Conservation (phyloP, 371 early-diverging fungal genomes). For the Aphelidium insulamus region DNA sequence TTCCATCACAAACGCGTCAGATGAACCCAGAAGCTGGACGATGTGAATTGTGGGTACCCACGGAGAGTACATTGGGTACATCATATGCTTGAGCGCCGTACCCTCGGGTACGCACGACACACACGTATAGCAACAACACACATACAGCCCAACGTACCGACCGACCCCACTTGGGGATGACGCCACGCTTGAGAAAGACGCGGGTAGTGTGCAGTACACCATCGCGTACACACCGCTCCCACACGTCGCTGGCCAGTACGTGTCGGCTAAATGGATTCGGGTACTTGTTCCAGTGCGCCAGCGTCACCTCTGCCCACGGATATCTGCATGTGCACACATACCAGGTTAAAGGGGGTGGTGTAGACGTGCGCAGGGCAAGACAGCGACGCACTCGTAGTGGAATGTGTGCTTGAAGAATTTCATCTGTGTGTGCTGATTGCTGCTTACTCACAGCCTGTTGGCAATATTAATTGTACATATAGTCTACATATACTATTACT, state of each 20-base stretch:
- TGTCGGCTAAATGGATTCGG: conserved; percentile 94
- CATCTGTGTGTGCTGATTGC: conserved; percentile 30
- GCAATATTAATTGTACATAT: too few relatives aligned
- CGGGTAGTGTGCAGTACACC: conserved; percentile 67
- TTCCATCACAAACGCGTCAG: conserved; percentile 63
- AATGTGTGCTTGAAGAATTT: conserved; percentile 51
- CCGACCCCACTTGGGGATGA: conserved; percentile 67
- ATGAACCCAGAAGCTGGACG: too few relatives aligned
- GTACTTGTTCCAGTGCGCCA: conserved; percentile 77
- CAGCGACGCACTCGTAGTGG: conserved; percentile 33
- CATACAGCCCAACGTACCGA: too few relatives aligned
- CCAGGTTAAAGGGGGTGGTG: neutral
- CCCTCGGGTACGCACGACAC: too few relatives aligned
- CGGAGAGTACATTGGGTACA: too few relatives aligned
- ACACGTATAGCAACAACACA: too few relatives aligned
- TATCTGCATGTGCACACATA: conserved; percentile 17
- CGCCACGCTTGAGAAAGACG: conserved; percentile 66
- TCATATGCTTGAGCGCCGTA: too few relatives aligned
- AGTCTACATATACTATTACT: too few relatives aligned
- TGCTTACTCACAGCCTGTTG: too few relatives aligned
- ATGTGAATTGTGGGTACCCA: too few relatives aligned
- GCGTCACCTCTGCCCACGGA: conserved; percentile 62
- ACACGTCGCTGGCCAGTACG: conserved; percentile 72
- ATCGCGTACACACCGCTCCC: conserved; percentile 68
- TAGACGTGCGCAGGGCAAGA: neutral